Evolutionary conservation across 2,329 filamentous ascomycete species (phyloP), one percentile per base, ranked within the genome.

Genomic region (Curvularia sp.): DNA sequence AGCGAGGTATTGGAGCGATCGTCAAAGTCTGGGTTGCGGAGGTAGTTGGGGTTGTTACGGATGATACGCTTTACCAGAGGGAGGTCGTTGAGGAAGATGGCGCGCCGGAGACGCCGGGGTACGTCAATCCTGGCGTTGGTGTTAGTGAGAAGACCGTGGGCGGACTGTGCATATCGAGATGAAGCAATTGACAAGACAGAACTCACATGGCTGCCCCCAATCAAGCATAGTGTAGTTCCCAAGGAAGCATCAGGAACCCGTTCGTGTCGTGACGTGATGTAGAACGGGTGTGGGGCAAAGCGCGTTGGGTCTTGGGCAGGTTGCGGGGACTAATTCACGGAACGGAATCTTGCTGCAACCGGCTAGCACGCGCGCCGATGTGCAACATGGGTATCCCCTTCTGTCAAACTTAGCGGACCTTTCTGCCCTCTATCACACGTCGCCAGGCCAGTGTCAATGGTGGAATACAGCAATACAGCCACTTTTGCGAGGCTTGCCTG

Each of bases 1-100:
- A 97, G 84, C 63, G 87, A 92, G 2, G 92, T 94, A 79, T 96
- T 95, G 75, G 89, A 90, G 65, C 91, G 87, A 61, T 87, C 83
- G 3, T 87, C 85, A 67, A 86, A 85, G 76, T 96, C 91, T 2
- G 92, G 91, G 72, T 96, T 96, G 71, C 89, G 88, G 27, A 96
- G 82, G 62, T 89, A 85, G 18, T 80, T 74, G 0, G 89, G 90
- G 71, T 94, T 87, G 58, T 88, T 88, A 64, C 83, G 85, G 65
- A 96, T 82, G 73, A 96, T 93, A 74, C 92, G 90, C 66, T 84
- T 80, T 67, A 93, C 89, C 64, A 96, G 89, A 55, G 87, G 80
- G 76, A 85, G 78, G 74, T 94, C 89, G 76, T 90, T 88, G 70
- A 87, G 84, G 73, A 89, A 84, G 75, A 97, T 94, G 60, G 93